Conservation (phyloP, 306 rosid genomes). For the Rubus parviflorus region DNA sequence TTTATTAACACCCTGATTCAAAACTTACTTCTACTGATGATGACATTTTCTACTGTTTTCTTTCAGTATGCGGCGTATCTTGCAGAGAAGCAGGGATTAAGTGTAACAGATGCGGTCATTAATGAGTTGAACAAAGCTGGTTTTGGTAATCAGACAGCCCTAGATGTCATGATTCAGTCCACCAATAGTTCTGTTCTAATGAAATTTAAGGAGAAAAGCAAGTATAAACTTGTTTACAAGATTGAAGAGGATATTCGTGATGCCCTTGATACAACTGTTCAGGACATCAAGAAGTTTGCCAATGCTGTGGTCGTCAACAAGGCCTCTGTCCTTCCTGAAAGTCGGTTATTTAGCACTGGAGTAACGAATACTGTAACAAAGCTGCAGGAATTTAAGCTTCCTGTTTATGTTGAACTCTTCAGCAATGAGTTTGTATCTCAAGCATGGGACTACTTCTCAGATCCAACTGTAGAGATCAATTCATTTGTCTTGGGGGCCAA, state of each 20-base stretch:
- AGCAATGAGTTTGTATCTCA: conserved; percentile 91
- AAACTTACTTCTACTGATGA: background rate
- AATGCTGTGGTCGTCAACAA: conserved; percentile 62
- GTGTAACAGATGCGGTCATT: conserved; percentile 56
- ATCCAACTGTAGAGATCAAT: conserved; percentile 82
- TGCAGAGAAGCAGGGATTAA: conserved; percentile 43
- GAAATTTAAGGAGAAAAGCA: conserved; percentile 55
- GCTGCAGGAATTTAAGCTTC: conserved; percentile 50
- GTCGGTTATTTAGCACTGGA: conserved; percentile 18
- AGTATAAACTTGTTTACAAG: conserved; percentile 65
- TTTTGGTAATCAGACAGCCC: conserved; percentile 50
- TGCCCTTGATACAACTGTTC: conserved; percentile 39
- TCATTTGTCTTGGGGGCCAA: conserved; percentile 38
- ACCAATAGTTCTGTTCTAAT: conserved; percentile 63
- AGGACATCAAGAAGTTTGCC: conserved; percentile 69
- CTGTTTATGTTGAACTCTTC: conserved; percentile 74
- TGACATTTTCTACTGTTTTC: conserved; percentile 7
- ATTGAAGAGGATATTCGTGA: conserved; percentile 55
- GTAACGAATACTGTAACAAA: conserved; percentile 36
- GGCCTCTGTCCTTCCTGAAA: conserved; percentile 49
- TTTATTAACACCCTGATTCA: background rate
- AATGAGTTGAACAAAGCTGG: conserved; percentile 64
- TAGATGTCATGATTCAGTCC: conserved; percentile 74
- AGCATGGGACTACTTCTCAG: conserved; percentile 93
- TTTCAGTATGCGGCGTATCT: conserved; percentile 86